A percentile compares a stretch with the other conserved stretches of the same genome.
These are phyloP conservation scores for Agaricus blazei DNA, from an alignment of 768 basidiomycete genomes.

Conservation along the genomic window DNA sequence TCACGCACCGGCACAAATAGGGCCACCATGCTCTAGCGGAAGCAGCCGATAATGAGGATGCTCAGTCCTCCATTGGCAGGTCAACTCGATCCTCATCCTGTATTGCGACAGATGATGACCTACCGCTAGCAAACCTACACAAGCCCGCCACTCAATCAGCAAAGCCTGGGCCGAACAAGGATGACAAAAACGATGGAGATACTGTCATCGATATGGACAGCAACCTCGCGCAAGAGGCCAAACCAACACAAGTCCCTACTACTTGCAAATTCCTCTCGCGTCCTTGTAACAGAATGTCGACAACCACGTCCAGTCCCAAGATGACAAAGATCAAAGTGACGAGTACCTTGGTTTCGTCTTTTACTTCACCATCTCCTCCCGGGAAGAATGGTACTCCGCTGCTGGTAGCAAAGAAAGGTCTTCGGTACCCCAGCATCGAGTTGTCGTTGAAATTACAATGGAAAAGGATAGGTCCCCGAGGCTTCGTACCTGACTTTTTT, in stretches of 20 bases:
- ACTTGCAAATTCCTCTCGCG: slow-evolving; percentile 9
- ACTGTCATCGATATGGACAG: slow-evolving; percentile 5
- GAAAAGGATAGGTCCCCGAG: slow-evolving; percentile 7
- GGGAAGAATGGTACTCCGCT: neutral
- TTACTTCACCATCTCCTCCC: slow-evolving; percentile 8
- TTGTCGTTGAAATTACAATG: slow-evolving; percentile 6
- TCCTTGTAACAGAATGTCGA: slow-evolving; percentile 1
- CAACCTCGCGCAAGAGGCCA: neutral
- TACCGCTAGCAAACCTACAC: neutral
- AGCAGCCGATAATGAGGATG: slow-evolving; percentile 10
- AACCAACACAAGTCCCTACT: neutral
- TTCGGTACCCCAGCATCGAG: neutral
- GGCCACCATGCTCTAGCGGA: slow-evolving; percentile 17
- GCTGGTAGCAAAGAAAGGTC: neutral
- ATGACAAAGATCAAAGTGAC: neutral
- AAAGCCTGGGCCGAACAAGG: neutral
- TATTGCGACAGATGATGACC: slow-evolving; percentile 7
- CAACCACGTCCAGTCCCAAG: slow-evolving; percentile 3
- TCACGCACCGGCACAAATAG: slow-evolving; percentile 20
- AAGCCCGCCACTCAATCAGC: slow-evolving; percentile 6
- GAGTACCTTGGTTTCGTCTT: slow-evolving; percentile 3
- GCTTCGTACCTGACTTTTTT: neutral
- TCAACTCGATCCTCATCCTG: slow-evolving; percentile 3
- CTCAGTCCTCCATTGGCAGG: slow-evolving; percentile 6
- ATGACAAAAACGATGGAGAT: slow-evolving; percentile 1